Evolutionary conservation across 495 filamentous ascomycete species (phyloP).

Genomic region (Lophium mytilinum): DNA sequence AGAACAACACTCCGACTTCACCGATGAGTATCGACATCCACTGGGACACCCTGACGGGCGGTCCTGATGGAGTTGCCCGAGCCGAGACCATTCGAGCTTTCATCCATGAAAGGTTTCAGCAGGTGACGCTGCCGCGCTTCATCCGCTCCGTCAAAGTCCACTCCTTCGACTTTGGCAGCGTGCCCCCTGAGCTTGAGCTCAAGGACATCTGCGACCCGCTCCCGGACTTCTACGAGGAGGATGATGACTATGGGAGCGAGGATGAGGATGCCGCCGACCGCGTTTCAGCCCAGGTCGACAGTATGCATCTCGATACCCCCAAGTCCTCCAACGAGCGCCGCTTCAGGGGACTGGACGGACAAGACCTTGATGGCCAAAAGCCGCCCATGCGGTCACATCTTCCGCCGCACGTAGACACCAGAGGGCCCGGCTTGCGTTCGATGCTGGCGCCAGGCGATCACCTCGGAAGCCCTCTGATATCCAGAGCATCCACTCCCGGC

Average conservation of each 20-base stretch:
- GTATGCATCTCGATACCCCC: slow-evolving; percentile 4
- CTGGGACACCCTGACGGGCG: slow-evolving; percentile 87
- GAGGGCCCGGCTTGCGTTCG: slow-evolving; percentile 17
- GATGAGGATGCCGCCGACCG: slow-evolving; percentile 23
- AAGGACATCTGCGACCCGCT: slow-evolving; percentile 96
- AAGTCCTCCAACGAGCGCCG: slow-evolving; percentile 14
- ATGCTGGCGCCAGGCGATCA: slow-evolving; percentile 20
- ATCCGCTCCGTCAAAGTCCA: slow-evolving; percentile 94
- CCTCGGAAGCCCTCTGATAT: slow-evolving; percentile 40
- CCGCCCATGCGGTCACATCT: slow-evolving; percentile 1
- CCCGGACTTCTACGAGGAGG: slow-evolving; percentile 92
- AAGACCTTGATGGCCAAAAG: neutral
- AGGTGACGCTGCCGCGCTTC: slow-evolving; percentile 82
- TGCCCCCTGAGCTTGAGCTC: slow-evolving; percentile 77
- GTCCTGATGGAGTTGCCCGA: slow-evolving; percentile 73
- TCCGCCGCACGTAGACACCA: slow-evolving; percentile 18
- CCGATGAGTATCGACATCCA: slow-evolving; percentile 94
- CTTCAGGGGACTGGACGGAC: neutral
- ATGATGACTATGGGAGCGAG: slow-evolving; percentile 38
- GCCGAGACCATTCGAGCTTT: slow-evolving; percentile 84
- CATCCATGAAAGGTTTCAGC: slow-evolving; percentile 91
- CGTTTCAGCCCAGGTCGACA: slow-evolving; percentile 20
- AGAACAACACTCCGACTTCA: neutral
- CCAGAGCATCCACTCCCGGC: slow-evolving; percentile 60
- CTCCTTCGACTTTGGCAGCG: slow-evolving; percentile 81